Conservation (phyloP, 208 protist genomes). For the Vickermania ingenoplastis region DNA sequence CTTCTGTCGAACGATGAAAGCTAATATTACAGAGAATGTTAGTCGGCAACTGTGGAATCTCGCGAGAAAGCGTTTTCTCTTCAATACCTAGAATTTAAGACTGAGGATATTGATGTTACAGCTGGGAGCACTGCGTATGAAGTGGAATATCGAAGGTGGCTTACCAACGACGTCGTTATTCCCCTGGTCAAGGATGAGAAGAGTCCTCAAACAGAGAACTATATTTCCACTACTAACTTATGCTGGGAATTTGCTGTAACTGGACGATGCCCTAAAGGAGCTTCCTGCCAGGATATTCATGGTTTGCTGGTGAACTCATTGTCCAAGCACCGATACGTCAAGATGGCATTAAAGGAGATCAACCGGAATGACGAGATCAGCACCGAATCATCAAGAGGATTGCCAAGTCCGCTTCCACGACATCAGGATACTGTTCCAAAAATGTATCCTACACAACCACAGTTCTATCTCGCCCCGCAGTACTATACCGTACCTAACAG, state of each 20-base stretch:
- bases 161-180: constrained; percentile 16
- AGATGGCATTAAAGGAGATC: constrained; percentile 28
- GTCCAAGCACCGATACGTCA: constrained; percentile 35
- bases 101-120: constrained; percentile 32
- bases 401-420: not conserved
- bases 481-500: not conserved
- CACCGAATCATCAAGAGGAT: not conserved
- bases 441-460: not conserved
- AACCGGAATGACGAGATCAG: constrained; percentile 18
- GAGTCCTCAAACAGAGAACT: constrained; percentile 24
- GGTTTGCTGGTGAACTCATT: constrained; percentile 31
- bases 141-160: constrained; percentile 38
- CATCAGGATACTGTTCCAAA: not conserved
- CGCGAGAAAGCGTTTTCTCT: constrained; percentile 26
- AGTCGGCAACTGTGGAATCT: constrained; percentile 30
- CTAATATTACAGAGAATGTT: constrained; percentile 36
- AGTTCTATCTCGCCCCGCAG: not conserved
- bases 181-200: not conserved
- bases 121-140: constrained; percentile 37
- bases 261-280: constrained; percentile 24
- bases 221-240: constrained; percentile 33
- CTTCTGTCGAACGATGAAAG: constrained; percentile 53
- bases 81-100: constrained; percentile 48
- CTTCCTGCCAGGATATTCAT: constrained; percentile 29
- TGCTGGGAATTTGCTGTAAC: constrained; percentile 46